These are phyloP conservation scores for Mentha longifolia DNA, from an alignment of 257 asterid species.

Conservation along the genomic window DNA sequence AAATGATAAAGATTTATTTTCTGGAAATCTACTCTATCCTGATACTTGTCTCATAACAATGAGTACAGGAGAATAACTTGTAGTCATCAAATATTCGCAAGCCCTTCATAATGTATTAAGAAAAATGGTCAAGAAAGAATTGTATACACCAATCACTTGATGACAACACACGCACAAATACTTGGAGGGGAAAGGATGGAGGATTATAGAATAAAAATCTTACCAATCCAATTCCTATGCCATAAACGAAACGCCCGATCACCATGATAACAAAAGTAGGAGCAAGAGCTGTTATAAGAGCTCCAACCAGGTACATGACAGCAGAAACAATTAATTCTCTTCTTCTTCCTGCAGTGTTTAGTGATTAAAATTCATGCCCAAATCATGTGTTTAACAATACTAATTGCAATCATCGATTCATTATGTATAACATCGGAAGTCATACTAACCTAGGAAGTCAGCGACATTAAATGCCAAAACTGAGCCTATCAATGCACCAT, in stretches of 20 bases:
- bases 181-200: not conserved
- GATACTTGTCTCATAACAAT: not conserved
- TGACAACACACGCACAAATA: not conserved
- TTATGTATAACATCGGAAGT: slow-evolving; percentile 20
- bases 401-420: slow-evolving; percentile 2
- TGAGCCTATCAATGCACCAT: slow-evolving; percentile 97
- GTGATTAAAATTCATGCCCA: slow-evolving; percentile 13
- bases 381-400: slow-evolving; percentile 6
- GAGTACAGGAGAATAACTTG: slow-evolving; percentile 15
- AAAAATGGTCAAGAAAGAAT: slow-evolving; percentile 9
- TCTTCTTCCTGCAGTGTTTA: slow-evolving; percentile 73
- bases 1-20: not conserved
- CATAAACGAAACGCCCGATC: slow-evolving; percentile 85
- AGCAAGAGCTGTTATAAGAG: slow-evolving; percentile 74
- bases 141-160: not conserved
- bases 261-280: slow-evolving; percentile 77
- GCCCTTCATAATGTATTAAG: not conserved
- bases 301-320: slow-evolving; percentile 72
- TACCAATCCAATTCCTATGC: slow-evolving; percentile 97
- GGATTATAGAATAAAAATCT: slow-evolving; percentile 32
- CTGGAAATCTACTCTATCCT: slow-evolving; percentile 4
- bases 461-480: slow-evolving; percentile 83
- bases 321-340: slow-evolving; percentile 84
- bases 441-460: slow-evolving; percentile 79
- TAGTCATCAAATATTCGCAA: slow-evolving; percentile 17